A percentile compares a stretch with the other conserved stretches of the same genome.
phyloP scores from a whole-genome alignment of 495 filamentous ascomycete genomes.

The Trichoderma erinaceum region DNA sequence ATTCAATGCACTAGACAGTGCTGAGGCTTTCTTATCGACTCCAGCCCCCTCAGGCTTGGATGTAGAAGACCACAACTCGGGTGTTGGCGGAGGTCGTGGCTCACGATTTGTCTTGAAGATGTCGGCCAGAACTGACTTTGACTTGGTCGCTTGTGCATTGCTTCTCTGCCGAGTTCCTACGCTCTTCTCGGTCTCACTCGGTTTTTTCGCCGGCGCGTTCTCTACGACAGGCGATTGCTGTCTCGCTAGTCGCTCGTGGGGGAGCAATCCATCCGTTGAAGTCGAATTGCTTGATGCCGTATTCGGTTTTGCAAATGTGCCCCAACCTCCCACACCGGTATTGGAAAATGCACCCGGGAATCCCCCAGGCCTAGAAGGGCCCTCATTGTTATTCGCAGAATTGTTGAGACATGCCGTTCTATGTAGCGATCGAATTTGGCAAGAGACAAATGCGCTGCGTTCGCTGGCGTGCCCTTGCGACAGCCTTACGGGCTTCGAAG shows the following conservation, averaged over 20 bases:
- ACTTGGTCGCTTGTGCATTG: not conserved
- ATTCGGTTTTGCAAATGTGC: slow-evolving; percentile 3
- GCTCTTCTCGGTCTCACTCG: not conserved
- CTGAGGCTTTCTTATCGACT: not conserved
- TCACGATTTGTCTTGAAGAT: slow-evolving; percentile 5
- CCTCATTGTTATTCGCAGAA: not conserved
- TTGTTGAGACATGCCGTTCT: not conserved
- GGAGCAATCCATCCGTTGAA: slow-evolving; percentile 19
- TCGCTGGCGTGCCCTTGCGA: not conserved
- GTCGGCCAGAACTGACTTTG: slow-evolving; percentile 10
- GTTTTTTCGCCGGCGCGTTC: not conserved
- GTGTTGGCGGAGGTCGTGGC: not conserved
- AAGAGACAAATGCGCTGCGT: not conserved
- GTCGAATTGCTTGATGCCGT: not conserved
- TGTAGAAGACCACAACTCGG: not conserved
- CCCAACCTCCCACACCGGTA: not conserved
- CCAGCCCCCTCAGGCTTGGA: not conserved
- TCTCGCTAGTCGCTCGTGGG: slow-evolving; percentile 23
- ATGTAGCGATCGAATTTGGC: not conserved
- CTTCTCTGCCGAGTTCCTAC: not conserved
- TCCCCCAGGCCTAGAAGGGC: not conserved
- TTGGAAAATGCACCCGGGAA: slow-evolving; percentile 14
- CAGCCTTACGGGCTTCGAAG: not conserved
- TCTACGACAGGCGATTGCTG: slow-evolving; percentile 14
- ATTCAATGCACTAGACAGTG: not conserved